phyloP scores from a whole-genome alignment of 352 stramenopile species.

The Globisporangium iwayamae region DNA sequence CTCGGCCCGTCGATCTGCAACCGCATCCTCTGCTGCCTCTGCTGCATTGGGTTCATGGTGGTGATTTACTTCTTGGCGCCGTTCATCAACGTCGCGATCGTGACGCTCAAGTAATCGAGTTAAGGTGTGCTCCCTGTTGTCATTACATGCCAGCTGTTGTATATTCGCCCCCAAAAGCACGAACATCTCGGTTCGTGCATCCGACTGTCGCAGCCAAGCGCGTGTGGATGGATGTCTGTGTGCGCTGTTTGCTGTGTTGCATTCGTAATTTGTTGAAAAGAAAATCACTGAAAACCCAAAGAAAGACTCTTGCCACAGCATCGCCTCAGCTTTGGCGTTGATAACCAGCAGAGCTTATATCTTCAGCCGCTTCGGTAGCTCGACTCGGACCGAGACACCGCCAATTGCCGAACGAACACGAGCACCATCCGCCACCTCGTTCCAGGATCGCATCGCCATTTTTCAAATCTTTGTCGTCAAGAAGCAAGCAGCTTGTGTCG shows the following conservation, averaged over 20 bases:
- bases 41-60: constrained; percentile 82
- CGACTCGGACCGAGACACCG: too few species aligned
- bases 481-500: too few species aligned
- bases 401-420: too few species aligned
- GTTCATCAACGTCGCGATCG: constrained; percentile 82
- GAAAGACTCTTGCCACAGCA: too few species aligned
- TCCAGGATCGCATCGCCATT: too few species aligned
- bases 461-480: too few species aligned
- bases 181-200: background rate
- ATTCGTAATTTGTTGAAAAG: background rate
- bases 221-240: background rate
- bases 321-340: too few species aligned
- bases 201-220: background rate
- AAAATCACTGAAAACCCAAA: background rate
- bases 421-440: too few species aligned
- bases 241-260: background rate
- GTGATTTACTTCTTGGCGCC: constrained; percentile 84
- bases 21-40: constrained; percentile 80
- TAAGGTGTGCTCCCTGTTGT: background rate
- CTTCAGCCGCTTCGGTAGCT: too few species aligned
- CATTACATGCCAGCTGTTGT: background rate
- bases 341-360: too few species aligned
- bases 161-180: background rate
- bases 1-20: constrained; percentile 86
- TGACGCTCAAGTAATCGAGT: constrained; percentile 42